phyloP scores from a whole-genome alignment of 176 grass and related monocot species.

The Aegilops speltoides region DNA sequence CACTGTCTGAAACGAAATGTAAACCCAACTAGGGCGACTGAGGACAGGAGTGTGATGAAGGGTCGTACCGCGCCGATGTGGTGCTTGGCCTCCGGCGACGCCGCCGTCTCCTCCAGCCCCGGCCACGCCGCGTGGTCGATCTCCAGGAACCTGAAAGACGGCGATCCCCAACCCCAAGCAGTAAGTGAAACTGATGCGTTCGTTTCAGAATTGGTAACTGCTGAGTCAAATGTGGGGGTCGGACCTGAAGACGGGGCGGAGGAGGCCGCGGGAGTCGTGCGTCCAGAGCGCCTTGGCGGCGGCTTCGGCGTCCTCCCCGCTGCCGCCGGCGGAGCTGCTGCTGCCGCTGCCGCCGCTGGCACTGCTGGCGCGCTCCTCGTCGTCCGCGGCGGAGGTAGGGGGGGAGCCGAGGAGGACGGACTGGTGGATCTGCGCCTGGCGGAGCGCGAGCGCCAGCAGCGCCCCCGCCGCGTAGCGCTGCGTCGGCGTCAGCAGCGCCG shows the following conservation, averaged over 20 bases:
- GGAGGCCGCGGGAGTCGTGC: slow-evolving; percentile 87
- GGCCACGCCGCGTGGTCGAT: slow-evolving; percentile 75
- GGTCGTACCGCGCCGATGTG: slow-evolving; percentile 82
- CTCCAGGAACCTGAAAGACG: slow-evolving; percentile 68
- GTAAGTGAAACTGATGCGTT: not conserved
- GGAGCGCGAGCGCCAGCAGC: slow-evolving; percentile 77
- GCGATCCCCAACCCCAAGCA: not conserved
- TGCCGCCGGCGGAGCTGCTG: slow-evolving; percentile 37
- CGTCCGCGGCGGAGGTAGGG: slow-evolving; percentile 11
- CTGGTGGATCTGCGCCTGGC: slow-evolving; percentile 96
- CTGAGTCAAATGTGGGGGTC: not conserved
- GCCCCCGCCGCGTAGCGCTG: slow-evolving; percentile 91
- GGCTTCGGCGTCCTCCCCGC: slow-evolving; percentile 30
- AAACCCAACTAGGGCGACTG: not conserved
- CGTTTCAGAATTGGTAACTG: not conserved
- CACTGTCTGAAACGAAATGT: not conserved
- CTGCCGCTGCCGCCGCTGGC: slow-evolving; percentile 33
- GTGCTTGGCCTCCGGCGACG: slow-evolving; percentile 72
- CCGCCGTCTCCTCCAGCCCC: slow-evolving; percentile 92
- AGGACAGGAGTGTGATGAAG: not conserved
- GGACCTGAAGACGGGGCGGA: slow-evolving; percentile 96
- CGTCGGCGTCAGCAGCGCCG: slow-evolving; percentile 66
- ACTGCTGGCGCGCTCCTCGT: slow-evolving; percentile 44
- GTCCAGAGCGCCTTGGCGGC: slow-evolving; percentile 58
- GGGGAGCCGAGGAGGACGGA: slow-evolving; percentile 59